Conservation (phyloP, 441 rosid species). For the Corymbia calophylla region DNA sequence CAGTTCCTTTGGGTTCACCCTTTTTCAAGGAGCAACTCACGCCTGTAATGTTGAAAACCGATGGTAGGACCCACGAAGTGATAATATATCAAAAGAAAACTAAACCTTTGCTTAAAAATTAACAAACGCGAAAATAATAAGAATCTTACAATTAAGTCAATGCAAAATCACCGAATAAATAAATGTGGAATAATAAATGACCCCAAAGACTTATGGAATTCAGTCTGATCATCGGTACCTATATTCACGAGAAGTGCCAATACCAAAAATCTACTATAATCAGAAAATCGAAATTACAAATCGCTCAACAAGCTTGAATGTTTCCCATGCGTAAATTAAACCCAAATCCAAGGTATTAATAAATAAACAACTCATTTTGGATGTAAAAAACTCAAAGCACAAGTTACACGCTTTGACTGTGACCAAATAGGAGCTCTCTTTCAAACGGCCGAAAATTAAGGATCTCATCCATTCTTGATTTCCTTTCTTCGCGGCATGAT, state of each 20-base stretch:
- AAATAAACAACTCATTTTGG: not conserved
- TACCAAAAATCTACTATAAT: too few species aligned
- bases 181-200: too few species aligned
- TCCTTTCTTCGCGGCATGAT: too few species aligned
- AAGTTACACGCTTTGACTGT: too few species aligned
- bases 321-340: rapidly evolving
- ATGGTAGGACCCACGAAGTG: not conserved
- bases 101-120: not conserved
- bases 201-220: rapidly evolving
- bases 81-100: not conserved
- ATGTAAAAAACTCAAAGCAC: not conserved
- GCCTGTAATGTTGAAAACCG: not conserved
- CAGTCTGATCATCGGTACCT: not conserved
- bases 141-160: not conserved
- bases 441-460: not conserved
- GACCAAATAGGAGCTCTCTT: not conserved
- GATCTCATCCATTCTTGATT: too few species aligned
- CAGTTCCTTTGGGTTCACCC: not conserved
- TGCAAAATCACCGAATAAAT: rapidly evolving
- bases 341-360: too few species aligned
- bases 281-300: rapidly evolving
- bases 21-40: not conserved
- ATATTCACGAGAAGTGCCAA: not conserved
- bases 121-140: not conserved
- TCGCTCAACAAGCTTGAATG: rapidly evolving